phyloP scores from a whole-genome alignment of 1,284 basidiomycete species.

The Ceratobasidium sp. region DNA sequence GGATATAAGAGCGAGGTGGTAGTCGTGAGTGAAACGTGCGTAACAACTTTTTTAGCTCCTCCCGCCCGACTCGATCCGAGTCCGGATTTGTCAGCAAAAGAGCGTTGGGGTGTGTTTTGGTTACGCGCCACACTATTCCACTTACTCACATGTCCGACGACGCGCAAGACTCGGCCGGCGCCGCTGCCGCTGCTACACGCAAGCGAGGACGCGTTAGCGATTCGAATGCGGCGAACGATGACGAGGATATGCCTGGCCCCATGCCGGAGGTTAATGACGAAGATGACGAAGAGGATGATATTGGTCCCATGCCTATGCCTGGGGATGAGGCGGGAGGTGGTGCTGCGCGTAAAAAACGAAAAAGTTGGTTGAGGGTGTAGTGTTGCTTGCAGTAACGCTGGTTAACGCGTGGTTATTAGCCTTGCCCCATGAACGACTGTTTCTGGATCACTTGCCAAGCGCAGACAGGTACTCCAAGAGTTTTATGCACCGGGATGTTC shows the following conservation, averaged over 20 bases:
- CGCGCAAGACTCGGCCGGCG: slow-evolving; percentile 33
- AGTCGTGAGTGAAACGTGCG: slow-evolving; percentile 12
- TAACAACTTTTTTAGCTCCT: slow-evolving; percentile 16
- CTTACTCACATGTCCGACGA: slow-evolving; percentile 47
- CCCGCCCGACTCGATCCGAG: background rate
- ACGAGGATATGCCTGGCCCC: background rate
- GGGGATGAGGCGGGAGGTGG: slow-evolving; percentile 49
- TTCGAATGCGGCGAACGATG: background rate
- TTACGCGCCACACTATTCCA: slow-evolving; percentile 16
- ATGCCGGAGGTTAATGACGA: slow-evolving; percentile 31
- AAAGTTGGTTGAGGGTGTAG: slow-evolving; percentile 50
- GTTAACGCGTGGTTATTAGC: slow-evolving; percentile 59
- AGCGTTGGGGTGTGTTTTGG: slow-evolving; percentile 15
- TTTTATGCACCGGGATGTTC: slow-evolving; percentile 97
- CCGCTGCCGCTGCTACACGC: slow-evolving; percentile 25
- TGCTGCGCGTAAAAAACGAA: slow-evolving; percentile 55
- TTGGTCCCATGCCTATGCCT: slow-evolving; percentile 58
- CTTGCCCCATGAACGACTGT: slow-evolving; percentile 84
- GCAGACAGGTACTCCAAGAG: slow-evolving; percentile 96
- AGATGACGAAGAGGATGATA: slow-evolving; percentile 57
- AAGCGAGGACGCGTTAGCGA: slow-evolving; percentile 29
- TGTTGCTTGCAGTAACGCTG: background rate
- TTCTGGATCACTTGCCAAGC: slow-evolving; percentile 91
- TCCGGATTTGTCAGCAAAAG: background rate
- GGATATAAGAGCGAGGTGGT: background rate